Evolutionary conservation across 495 filamentous ascomycete species (phyloP).

Genomic region (Talaromyces trachyspermus): DNA sequence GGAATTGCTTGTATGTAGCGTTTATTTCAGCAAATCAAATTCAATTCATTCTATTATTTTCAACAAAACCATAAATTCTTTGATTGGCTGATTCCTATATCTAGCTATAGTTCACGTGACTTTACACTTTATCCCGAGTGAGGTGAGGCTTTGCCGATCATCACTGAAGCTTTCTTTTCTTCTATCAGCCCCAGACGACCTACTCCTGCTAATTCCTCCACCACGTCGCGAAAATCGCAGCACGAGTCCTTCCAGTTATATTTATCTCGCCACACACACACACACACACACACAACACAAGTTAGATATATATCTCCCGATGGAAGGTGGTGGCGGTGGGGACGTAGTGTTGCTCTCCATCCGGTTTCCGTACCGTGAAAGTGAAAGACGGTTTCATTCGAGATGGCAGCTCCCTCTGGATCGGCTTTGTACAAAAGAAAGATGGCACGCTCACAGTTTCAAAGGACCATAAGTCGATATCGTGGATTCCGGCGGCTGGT

Average conservation of each 20-base stretch:
- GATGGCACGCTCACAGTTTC: conserved; percentile 76
- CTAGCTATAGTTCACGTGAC: conserved; percentile 1
- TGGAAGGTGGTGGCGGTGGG: conserved; percentile 15
- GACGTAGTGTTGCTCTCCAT: conserved; percentile 1
- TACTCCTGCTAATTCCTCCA: too few relatives aligned
- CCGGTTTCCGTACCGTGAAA: conserved; percentile 33
- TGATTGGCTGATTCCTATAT: too few relatives aligned
- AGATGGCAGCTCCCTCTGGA: conserved; percentile 48
- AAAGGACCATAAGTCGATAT: conserved; percentile 59
- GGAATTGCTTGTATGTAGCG: not conserved
- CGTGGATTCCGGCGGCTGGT: conserved; percentile 62
- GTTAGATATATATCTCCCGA: too few relatives aligned
- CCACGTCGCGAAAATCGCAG: not conserved
- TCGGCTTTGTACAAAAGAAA: conserved; percentile 90
- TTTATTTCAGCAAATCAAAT: too few relatives aligned
- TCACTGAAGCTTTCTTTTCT: too few relatives aligned
- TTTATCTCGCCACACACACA: not conserved
- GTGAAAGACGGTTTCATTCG: conserved; percentile 30
- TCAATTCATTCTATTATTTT: not conserved
- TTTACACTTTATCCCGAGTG: too few relatives aligned
- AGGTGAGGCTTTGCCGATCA: too few relatives aligned
- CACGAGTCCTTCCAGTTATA: not conserved
- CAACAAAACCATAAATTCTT: not conserved
- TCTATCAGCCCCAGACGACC: too few relatives aligned
- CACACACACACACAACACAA: too few relatives aligned